Evolutionary conservation across 202 grass and related monocot species (phyloP).

Genomic region (Setaria viridis): DNA sequence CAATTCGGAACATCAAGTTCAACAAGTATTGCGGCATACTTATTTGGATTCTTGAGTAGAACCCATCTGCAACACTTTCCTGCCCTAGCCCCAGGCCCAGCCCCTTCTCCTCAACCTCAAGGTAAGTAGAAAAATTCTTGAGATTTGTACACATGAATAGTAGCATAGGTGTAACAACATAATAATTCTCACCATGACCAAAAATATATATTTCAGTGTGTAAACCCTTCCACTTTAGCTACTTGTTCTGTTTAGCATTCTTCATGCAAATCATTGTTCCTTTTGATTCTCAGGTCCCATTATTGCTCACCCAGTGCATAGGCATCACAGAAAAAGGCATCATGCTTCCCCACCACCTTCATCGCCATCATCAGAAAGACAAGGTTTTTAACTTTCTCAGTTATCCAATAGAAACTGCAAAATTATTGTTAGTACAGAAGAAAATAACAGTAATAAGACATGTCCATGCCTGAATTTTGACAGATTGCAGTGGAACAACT

Average conservation of each 20-base stretch:
- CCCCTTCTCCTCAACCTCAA: conserved; percentile 50
- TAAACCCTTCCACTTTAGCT: conserved; percentile 5
- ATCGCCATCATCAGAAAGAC: conserved; percentile 48
- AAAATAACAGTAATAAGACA: conserved; percentile 20
- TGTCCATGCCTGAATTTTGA: conserved; percentile 32
- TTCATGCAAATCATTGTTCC: conserved; percentile 14
- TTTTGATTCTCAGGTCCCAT: conserved; percentile 44
- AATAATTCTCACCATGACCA: not conserved
- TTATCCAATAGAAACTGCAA: not conserved
- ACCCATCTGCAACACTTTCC: conserved; percentile 42
- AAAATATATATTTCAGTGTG: not conserved
- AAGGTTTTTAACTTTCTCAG: conserved; percentile 55
- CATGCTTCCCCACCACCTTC: conserved; percentile 52
- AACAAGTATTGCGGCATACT: conserved; percentile 46
- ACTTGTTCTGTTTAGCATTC: not conserved
- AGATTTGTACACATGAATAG: conserved; percentile 20
- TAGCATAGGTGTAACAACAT: not conserved
- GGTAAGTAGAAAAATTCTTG: conserved; percentile 45
- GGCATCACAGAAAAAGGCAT: conserved; percentile 56
- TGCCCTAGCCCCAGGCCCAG: conserved; percentile 53
- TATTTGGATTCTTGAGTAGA: conserved; percentile 54
- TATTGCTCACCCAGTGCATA: conserved; percentile 42
- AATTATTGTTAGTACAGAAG: conserved; percentile 26
- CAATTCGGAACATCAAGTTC: conserved; percentile 57
- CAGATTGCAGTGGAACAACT: conserved; percentile 66